These are phyloP conservation scores for Punctularia strigosozonata DNA, from an alignment of 768 basidiomycete genomes.

Conservation along the genomic window DNA sequence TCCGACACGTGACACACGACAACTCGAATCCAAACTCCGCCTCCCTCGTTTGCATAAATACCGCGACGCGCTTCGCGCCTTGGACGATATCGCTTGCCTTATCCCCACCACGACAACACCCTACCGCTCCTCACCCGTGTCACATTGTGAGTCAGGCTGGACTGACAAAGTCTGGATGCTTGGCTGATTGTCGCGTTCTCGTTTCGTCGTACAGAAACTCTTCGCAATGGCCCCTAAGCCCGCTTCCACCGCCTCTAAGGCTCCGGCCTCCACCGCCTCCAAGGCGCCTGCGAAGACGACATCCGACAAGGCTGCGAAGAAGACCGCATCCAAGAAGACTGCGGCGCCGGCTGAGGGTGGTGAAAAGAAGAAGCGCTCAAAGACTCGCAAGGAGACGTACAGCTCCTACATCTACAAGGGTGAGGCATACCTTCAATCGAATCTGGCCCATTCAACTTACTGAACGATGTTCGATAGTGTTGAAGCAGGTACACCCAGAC, in stretches of 20 bases:
- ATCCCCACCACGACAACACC: too few species aligned
- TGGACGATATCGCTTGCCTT: too few species aligned
- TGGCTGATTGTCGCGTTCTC: too few species aligned
- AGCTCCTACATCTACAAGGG: slow-evolving; percentile 81
- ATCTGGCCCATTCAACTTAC: too few species aligned
- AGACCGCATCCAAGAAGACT: slow-evolving; percentile 51
- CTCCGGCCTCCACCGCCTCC: slow-evolving; percentile 33
- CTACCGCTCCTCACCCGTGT: too few species aligned
- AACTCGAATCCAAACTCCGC: too few species aligned
- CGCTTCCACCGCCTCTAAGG: slow-evolving; percentile 46
- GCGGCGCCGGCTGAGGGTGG: slow-evolving; percentile 34
- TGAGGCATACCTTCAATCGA: slow-evolving; percentile 15
- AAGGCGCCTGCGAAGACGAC: slow-evolving; percentile 30
- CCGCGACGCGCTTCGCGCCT: too few species aligned
- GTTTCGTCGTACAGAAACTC: too few species aligned
- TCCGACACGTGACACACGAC: too few species aligned
- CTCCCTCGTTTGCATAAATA: too few species aligned
- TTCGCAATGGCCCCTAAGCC: slow-evolving; percentile 23
- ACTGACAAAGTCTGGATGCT: too few species aligned
- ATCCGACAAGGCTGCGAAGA: slow-evolving; percentile 42
- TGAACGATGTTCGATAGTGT: slow-evolving; percentile 36
- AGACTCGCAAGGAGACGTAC: slow-evolving; percentile 74
- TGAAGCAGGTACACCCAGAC: slow-evolving; percentile 89
- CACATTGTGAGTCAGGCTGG: too few species aligned
- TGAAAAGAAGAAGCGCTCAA: slow-evolving; percentile 75